Evolutionary conservation across 2,329 filamentous ascomycete genomes (phyloP).

Genomic region (Microcyclospora pomicola): DNA sequence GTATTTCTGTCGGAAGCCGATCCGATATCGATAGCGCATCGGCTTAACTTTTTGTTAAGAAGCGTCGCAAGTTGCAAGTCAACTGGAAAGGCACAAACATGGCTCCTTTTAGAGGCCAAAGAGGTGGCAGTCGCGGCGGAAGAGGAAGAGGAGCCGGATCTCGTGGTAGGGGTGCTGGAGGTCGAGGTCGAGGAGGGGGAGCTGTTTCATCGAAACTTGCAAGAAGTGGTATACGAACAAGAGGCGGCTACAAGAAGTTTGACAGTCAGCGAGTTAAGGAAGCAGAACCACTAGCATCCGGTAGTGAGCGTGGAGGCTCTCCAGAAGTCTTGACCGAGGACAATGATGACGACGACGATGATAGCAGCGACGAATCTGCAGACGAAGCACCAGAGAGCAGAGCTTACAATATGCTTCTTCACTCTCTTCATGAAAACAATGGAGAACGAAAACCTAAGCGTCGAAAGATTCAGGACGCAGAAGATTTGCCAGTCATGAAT

Average conservation of each 20-base stretch:
- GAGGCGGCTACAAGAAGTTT: slow-evolving; percentile 21
- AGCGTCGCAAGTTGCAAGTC: no score
- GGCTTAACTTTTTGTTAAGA: no score
- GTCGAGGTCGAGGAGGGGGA: slow-evolving; percentile 10
- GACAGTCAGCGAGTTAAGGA: slow-evolving; percentile 23
- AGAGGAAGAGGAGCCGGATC: slow-evolving; percentile 18
- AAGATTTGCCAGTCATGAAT: slow-evolving; percentile 4
- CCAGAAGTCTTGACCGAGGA: slow-evolving; percentile 8
- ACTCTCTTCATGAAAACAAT: slow-evolving; percentile 35
- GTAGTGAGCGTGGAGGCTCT: slow-evolving; percentile 12
- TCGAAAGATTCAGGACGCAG: slow-evolving; percentile 34
- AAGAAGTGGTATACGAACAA: slow-evolving; percentile 20
- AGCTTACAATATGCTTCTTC: slow-evolving; percentile 44
- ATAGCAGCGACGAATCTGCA: slow-evolving; percentile 18
- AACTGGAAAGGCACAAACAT: slow-evolving; percentile 4
- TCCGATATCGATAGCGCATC: no score
- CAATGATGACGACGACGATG: slow-evolving; percentile 10
- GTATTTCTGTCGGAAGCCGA: no score
- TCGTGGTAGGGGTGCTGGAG: slow-evolving; percentile 16
- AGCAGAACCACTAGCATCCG: slow-evolving; percentile 10
- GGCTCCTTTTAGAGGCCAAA: slow-evolving; percentile 17
- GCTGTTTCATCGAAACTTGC: slow-evolving; percentile 13
- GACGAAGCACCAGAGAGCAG: slow-evolving; percentile 21
- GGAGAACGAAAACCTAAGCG: slow-evolving; percentile 36
- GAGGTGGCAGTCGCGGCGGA: slow-evolving; percentile 14